Percentiles rank a stretch among this genome's conserved stretches.
These are phyloP conservation scores for Thinopyrum elongatum DNA, from an alignment of 176 grass and related monocot species.

Conservation along the genomic window DNA sequence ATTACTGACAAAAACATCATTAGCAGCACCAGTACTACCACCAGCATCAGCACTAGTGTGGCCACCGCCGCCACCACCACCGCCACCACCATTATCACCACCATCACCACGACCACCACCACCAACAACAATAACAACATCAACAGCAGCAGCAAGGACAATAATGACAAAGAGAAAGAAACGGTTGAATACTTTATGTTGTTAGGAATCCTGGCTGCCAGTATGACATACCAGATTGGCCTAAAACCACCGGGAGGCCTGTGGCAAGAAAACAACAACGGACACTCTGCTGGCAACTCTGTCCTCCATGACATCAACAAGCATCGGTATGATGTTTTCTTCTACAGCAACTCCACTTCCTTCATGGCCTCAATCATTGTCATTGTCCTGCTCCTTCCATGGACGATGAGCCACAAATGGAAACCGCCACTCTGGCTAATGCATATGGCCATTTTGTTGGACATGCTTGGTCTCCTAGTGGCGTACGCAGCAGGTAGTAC, in stretches of 20 bases:
- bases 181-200: not conserved
- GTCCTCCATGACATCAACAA: no score
- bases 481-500: constrained; percentile 34
- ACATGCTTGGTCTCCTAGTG: constrained; percentile 23
- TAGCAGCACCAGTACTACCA: no score
- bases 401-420: not conserved
- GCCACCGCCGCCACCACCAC: no score
- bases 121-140: no score
- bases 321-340: no score
- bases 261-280: not conserved
- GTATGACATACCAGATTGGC: not conserved
- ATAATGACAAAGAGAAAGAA: not conserved
- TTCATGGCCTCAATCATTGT: no score
- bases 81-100: no score
- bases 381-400: not conserved
- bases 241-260: not conserved
- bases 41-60: no score
- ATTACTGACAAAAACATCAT: no score
- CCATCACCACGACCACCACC: no score
- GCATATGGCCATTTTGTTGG: not conserved
- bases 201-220: not conserved
- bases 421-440: not conserved
- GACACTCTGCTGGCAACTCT: not conserved
- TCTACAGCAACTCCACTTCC: no score
- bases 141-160: no score